These are phyloP conservation scores for Pinguiococcus pyrenoidosus DNA, from an alignment of 108 stramenopile genomes.

Conservation along the genomic window DNA sequence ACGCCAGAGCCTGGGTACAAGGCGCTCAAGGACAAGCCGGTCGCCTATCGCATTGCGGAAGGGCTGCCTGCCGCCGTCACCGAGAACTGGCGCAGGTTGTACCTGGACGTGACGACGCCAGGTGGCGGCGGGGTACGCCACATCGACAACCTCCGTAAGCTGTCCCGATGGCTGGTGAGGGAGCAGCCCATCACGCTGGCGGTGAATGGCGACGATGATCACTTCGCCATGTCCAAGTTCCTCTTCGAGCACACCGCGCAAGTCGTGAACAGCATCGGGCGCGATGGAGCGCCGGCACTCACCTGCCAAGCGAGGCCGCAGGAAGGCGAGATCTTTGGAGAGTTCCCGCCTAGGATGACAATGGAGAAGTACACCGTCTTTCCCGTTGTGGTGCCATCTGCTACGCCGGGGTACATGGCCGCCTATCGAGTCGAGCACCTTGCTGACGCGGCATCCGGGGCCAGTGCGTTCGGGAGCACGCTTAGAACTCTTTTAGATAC, in stretches of 20 bases:
- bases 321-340: conserved; percentile 70
- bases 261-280: conserved; percentile 63
- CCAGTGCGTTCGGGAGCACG: too few relatives aligned
- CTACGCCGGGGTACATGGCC: conserved; percentile 53
- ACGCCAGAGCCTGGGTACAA: too few relatives aligned
- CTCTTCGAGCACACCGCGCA: conserved; percentile 56
- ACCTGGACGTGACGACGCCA: conserved; percentile 52
- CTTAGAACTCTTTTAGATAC: too few relatives aligned
- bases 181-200: conserved; percentile 54
- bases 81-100: conserved; percentile 66
- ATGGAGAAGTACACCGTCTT: conserved; percentile 52
- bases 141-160: too few relatives aligned
- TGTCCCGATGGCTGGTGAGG: conserved; percentile 37
- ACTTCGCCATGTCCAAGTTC: conserved; percentile 35
- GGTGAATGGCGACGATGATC: conserved; percentile 46
- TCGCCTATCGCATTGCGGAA: too few relatives aligned
- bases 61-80: too few relatives aligned
- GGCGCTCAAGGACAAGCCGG: too few relatives aligned
- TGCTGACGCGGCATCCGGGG: background rate
- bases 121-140: background rate
- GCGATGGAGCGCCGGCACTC: conserved; percentile 51
- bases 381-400: conserved; percentile 64
- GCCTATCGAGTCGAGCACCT: background rate
- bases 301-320: conserved; percentile 73
- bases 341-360: conserved; percentile 57